phyloP scores from a whole-genome alignment of 495 filamentous ascomycete genomes.

The Lophiotrema nucula region DNA sequence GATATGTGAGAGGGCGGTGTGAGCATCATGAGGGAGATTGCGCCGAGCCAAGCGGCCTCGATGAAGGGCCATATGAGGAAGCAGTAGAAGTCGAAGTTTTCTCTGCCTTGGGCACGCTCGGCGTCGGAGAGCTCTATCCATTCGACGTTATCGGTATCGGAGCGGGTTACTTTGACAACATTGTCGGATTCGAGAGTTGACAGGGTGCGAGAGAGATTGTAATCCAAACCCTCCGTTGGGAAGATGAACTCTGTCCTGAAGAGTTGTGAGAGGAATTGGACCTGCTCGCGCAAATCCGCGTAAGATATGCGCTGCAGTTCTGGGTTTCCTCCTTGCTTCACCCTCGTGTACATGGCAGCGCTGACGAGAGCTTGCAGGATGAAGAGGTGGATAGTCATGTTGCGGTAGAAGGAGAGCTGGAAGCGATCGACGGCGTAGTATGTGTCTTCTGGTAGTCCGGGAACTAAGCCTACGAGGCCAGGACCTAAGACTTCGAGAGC shows the following conservation, averaged over 20 bases:
- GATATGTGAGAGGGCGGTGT: no score
- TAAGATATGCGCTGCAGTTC: slow-evolving; percentile 76
- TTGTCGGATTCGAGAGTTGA: slow-evolving; percentile 72
- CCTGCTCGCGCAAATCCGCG: slow-evolving; percentile 66
- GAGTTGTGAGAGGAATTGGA: slow-evolving; percentile 84
- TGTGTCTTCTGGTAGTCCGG: slow-evolving; percentile 79
- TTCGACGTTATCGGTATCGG: slow-evolving; percentile 49
- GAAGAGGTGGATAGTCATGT: slow-evolving; percentile 98
- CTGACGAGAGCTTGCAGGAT: slow-evolving; percentile 87
- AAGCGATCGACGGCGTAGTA: slow-evolving; percentile 92
- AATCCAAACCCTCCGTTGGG: slow-evolving; percentile 74
- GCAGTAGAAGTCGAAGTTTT: slow-evolving; percentile 98
- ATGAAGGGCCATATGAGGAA: slow-evolving; percentile 98
- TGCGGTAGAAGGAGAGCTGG: slow-evolving; percentile 94
- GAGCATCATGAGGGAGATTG: slow-evolving; percentile 80
- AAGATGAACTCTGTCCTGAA: slow-evolving; percentile 98
- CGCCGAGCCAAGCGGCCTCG: slow-evolving; percentile 86
- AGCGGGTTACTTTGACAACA: slow-evolving; percentile 67
- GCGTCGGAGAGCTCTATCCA: slow-evolving; percentile 70
- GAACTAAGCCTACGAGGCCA: slow-evolving; percentile 75
- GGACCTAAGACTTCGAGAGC: slow-evolving; percentile 88
- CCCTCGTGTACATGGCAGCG: slow-evolving; percentile 80
- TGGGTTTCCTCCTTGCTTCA: slow-evolving; percentile 85
- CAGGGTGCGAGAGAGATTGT: slow-evolving; percentile 78
- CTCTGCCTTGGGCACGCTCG: slow-evolving; percentile 74